Conservation (phyloP, 768 basidiomycete species). For the Agaricus subrufescens region DNA sequence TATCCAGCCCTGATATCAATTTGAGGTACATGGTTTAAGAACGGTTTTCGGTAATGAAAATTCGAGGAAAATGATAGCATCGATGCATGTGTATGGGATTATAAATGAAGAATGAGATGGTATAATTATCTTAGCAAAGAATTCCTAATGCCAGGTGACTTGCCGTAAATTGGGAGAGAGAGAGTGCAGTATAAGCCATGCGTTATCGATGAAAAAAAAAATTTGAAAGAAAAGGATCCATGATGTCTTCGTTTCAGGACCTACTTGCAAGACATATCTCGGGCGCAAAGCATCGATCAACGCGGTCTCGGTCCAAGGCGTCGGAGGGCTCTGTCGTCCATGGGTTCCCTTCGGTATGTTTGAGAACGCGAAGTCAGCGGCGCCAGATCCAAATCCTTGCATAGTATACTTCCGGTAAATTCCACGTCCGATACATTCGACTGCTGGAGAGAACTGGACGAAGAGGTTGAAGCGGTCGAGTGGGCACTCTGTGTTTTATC, state of each 20-base stretch:
- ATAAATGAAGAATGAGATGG: neutral
- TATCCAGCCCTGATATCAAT: too few relatives aligned
- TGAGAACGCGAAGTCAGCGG: constrained; percentile 52
- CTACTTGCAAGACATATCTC: neutral
- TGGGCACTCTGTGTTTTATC: neutral
- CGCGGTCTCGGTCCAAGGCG: constrained; percentile 28
- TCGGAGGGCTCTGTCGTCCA: constrained; percentile 59
- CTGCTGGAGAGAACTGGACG: neutral
- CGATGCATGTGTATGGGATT: neutral
- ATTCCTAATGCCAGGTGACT: too few relatives aligned
- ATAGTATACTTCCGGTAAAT: constrained; percentile 11
- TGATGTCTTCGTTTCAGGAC: too few relatives aligned
- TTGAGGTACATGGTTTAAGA: neutral
- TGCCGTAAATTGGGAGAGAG: too few relatives aligned
- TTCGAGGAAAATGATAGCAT: neutral
- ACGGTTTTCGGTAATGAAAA: neutral
- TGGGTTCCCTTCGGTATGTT: constrained; percentile 54
- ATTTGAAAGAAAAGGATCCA: neutral
- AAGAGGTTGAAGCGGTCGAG: neutral
- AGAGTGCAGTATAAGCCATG: too few relatives aligned
- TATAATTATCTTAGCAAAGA: too few relatives aligned
- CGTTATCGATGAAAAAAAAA: neutral
- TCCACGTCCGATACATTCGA: neutral
- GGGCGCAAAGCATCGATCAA: constrained; percentile 2
- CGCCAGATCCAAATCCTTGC: constrained; percentile 39